A percentile compares a stretch with the other conserved stretches of the same genome.
Conservation (phyloP, 148 eudicot genomes). For the Silene conica region DNA sequence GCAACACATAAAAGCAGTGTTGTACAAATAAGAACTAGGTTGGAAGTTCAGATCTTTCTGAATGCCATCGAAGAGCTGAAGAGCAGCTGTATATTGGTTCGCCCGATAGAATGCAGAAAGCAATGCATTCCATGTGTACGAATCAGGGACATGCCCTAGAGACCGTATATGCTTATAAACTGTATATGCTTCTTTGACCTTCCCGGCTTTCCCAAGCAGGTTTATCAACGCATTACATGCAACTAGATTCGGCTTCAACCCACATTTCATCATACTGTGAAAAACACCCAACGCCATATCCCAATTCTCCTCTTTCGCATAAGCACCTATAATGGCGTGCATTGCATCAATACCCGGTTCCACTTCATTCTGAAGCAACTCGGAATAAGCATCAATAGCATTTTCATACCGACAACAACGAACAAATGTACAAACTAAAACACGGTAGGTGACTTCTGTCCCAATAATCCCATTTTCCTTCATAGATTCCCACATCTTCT, state of each 20-base stretch:
- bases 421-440: conserved; percentile 56
- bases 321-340: conserved; percentile 64
- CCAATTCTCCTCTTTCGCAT: conserved; percentile 58
- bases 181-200: conserved; percentile 42
- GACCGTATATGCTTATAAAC: conserved; percentile 40
- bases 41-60: conserved; percentile 25
- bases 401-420: conserved; percentile 56
- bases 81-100: conserved; percentile 47
- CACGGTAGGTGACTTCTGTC: conserved; percentile 48
- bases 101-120: conserved; percentile 58
- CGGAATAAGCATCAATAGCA: conserved; percentile 62
- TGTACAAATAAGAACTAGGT: conserved; percentile 44
- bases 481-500: conserved; percentile 50
- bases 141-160: conserved; percentile 50
- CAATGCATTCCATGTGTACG: conserved; percentile 70
- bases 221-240: conserved; percentile 61
- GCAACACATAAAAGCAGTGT: conserved; percentile 58
- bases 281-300: conserved; percentile 46
- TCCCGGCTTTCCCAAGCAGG: conserved; percentile 59
- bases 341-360: conserved; percentile 42
- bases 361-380: conserved; percentile 50
- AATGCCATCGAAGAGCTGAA: conserved; percentile 53
- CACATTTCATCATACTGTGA: conserved; percentile 39
- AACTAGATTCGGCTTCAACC: conserved; percentile 51
- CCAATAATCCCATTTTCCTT: conserved; percentile 41